These are phyloP conservation scores for Chloris gayana DNA, from an alignment of 176 grass and related monocot species.

Conservation along the genomic window DNA sequence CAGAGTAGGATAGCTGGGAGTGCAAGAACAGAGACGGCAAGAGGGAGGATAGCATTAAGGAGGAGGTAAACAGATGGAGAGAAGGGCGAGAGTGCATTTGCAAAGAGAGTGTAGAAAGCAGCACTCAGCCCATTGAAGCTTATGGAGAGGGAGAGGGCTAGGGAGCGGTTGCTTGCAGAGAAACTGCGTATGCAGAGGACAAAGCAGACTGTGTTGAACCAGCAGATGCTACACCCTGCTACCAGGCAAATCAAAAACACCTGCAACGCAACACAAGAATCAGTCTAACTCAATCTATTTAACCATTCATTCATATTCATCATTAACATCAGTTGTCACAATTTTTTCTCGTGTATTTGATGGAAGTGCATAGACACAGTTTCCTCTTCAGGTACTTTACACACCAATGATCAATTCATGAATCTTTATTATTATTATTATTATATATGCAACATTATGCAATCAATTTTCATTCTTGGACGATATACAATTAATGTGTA, in stretches of 20 bases:
- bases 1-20: conserved; percentile 66
- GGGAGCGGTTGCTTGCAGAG: conserved; percentile 59
- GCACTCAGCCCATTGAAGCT: conserved; percentile 93
- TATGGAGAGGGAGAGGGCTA: conserved; percentile 85
- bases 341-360: neutral
- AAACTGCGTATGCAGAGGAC: conserved; percentile 85
- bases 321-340: neutral
- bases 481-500: neutral
- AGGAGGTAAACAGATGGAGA: conserved; percentile 74
- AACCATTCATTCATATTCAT: no score
- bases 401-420: neutral
- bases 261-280: conserved; percentile 36
- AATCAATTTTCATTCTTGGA: neutral
- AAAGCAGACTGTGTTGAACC: conserved; percentile 99
- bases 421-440: neutral
- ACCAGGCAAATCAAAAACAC: conserved; percentile 80
- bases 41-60: conserved; percentile 74
- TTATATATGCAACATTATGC: neutral
- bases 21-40: conserved; percentile 49
- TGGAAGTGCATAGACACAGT: neutral
- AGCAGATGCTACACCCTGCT: conserved; percentile 90
- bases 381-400: neutral
- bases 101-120: conserved; percentile 73
- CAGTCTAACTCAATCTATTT: neutral
- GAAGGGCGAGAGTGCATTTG: conserved; percentile 45